These are phyloP conservation scores for Orychophragmus violaceus DNA, from an alignment of 345 rosid species.

Conservation along the genomic window DNA sequence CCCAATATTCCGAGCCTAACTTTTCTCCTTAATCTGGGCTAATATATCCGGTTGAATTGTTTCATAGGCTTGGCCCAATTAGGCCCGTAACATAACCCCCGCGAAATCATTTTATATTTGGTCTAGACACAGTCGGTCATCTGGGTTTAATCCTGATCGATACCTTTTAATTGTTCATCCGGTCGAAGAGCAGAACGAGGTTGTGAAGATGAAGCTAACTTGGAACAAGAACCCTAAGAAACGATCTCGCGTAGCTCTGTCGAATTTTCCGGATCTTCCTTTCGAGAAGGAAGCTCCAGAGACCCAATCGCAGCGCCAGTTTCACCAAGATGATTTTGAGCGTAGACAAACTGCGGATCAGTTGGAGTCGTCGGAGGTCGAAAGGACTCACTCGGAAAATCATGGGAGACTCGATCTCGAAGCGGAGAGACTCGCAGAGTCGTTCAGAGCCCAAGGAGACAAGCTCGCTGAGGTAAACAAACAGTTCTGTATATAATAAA, in stretches of 20 bases:
- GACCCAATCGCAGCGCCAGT: background rate
- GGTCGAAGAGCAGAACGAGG: background rate
- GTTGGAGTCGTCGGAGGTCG: conserved; percentile 1
- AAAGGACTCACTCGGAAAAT: background rate
- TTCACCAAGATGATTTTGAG: conserved; percentile 8
- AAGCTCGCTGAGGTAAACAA: conserved; percentile 64
- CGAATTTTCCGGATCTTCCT: conserved; percentile 50
- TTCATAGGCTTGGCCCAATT: background rate
- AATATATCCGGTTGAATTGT: no score
- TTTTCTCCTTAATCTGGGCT: no score
- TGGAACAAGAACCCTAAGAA: conserved; percentile 62
- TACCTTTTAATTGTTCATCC: background rate
- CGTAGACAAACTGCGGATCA: background rate
- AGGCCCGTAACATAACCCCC: no score
- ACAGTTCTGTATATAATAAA: background rate
- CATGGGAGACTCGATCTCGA: conserved; percentile 22
- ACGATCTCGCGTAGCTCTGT: conserved; percentile 45
- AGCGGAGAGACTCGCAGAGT: conserved; percentile 37
- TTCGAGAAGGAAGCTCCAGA: conserved; percentile 40
- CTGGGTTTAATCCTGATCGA: background rate
- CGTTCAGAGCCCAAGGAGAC: conserved; percentile 65
- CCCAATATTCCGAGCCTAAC: no score
- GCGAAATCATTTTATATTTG: background rate
- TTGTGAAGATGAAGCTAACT: conserved; percentile 58
- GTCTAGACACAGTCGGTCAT: background rate